These are phyloP conservation scores for Talaromyces sp. DNA, from an alignment of 2,329 filamentous ascomycete species.

Conservation along the genomic window DNA sequence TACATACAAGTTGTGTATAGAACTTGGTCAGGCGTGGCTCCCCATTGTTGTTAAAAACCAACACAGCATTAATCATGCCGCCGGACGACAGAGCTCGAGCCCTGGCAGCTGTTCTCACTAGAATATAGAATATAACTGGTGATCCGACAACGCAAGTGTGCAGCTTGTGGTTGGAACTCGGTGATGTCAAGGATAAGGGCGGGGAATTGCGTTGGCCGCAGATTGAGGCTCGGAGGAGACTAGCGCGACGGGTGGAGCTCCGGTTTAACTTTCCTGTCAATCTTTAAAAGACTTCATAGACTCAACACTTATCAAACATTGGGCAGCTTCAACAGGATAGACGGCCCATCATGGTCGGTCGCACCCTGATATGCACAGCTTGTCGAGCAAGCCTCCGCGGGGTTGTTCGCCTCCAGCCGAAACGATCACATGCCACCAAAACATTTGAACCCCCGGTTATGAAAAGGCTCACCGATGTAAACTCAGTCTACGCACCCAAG, in stretches of 20 bases:
- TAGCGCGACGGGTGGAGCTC: not conserved
- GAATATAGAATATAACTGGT: not conserved
- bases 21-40: constrained; percentile 97
- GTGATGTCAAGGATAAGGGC: not conserved
- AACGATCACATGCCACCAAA: not conserved
- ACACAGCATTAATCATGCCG: constrained; percentile 93
- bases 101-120: not conserved
- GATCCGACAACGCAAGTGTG: not conserved
- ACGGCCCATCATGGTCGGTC: not conserved
- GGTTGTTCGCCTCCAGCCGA: not conserved
- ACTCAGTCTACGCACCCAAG: not conserved
- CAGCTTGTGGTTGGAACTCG: not conserved
- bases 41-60: constrained; percentile 98
- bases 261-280: not conserved
- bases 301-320: not conserved
- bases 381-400: not conserved
- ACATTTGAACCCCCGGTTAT: not conserved
- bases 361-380: not conserved
- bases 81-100: not conserved
- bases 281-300: not conserved
- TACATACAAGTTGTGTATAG: constrained; percentile 84
- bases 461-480: not conserved
- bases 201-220: not conserved
- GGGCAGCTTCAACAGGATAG: not conserved
- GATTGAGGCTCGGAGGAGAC: not conserved